phyloP scores from a whole-genome alignment of 208 protist species.

The Acanthamoeba castellanii region DNA sequence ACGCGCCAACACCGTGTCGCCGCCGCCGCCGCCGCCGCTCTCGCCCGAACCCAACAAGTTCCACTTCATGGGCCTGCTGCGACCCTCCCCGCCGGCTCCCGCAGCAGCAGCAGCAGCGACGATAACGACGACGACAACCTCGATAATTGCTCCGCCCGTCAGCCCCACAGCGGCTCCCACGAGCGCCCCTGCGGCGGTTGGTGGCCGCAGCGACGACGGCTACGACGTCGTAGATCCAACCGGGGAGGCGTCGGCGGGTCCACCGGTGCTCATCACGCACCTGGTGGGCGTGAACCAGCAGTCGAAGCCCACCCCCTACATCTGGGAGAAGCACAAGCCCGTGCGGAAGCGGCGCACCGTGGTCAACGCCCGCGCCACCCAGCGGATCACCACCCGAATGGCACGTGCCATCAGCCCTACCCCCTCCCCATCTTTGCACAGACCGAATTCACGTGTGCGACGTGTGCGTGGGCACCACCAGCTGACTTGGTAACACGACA shows the following conservation, averaged over 20 bases:
- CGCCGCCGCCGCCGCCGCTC: not conserved
- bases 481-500: not conserved
- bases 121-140: not conserved
- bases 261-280: not conserved
- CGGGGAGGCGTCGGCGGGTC: not conserved
- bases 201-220: too few species aligned
- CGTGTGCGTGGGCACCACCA: too few species aligned
- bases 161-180: too few species aligned
- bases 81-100: not conserved
- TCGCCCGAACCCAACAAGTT: not conserved
- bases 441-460: too few species aligned
- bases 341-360: not conserved
- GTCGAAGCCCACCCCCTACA: not conserved
- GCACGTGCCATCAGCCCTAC: too few species aligned
- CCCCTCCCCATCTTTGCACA: not conserved
- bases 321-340: slow-evolving; percentile 30
- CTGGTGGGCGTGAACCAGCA: not conserved
- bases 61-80: slow-evolving; percentile 44
- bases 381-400: slow-evolving; percentile 4
- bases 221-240: too few species aligned
- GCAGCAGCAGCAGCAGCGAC: not conserved
- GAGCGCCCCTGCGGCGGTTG: too few species aligned
- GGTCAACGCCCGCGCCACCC: not conserved
- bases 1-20: not conserved
- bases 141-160: not conserved